Evolutionary conservation across 1,284 basidiomycete species (phyloP).

Genomic region (Ustilago vetiveriae): DNA sequence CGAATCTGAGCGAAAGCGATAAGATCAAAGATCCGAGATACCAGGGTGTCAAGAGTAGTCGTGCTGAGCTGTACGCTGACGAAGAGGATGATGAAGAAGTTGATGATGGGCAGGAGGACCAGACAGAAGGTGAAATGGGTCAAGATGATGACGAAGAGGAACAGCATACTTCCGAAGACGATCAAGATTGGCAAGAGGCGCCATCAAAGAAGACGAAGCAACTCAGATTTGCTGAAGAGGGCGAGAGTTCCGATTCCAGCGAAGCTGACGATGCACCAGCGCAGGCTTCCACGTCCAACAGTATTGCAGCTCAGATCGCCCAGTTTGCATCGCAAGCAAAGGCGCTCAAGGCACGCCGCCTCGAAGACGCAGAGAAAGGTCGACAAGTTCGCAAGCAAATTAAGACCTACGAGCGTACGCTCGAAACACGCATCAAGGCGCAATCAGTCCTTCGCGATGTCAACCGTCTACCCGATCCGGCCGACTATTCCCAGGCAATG

Average conservation of each 20-base stretch:
- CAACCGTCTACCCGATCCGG: slow-evolving; percentile 34
- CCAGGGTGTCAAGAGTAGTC: slow-evolving; percentile 48
- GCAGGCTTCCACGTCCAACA: slow-evolving; percentile 18
- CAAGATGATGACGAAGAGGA: too few species aligned
- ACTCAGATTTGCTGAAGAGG: slow-evolving; percentile 26
- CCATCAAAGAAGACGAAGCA: slow-evolving; percentile 17
- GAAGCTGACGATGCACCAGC: slow-evolving; percentile 5
- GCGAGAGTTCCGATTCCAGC: slow-evolving; percentile 2
- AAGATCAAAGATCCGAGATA: slow-evolving; percentile 40
- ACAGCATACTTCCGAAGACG: slow-evolving; percentile 7
- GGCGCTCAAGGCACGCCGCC: slow-evolving; percentile 41
- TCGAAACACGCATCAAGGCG: slow-evolving; percentile 58
- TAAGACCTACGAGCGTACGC: slow-evolving; percentile 53
- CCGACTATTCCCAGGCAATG: slow-evolving; percentile 10
- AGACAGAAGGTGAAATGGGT: slow-evolving; percentile 16
- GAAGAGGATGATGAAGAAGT: slow-evolving; percentile 22
- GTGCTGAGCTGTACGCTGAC: slow-evolving; percentile 52
- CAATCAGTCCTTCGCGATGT: slow-evolving; percentile 48
- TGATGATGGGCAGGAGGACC: slow-evolving; percentile 9
- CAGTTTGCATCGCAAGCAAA: slow-evolving; percentile 43
- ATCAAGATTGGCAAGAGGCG: slow-evolving; percentile 8
- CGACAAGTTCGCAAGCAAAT: slow-evolving; percentile 57
- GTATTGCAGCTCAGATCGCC: slow-evolving; percentile 44
- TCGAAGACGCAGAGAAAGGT: slow-evolving; percentile 60
- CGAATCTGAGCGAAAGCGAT: slow-evolving; percentile 50